Evolutionary conservation across 148 eudicot genomes (phyloP).

Genomic region (Limonium bicolor): DNA sequence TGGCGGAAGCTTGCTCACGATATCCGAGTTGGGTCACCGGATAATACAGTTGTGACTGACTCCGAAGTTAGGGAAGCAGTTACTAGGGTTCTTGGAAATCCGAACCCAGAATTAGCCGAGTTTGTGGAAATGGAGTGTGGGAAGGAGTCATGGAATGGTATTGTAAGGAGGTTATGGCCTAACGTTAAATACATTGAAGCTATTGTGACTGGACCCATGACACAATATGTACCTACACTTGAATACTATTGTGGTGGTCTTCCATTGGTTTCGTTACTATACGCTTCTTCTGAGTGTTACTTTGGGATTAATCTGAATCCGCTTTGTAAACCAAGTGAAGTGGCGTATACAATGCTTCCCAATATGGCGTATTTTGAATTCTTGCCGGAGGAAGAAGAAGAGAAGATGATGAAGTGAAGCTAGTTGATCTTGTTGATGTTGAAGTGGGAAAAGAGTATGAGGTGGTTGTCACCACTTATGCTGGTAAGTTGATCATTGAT

Average conservation of each 20-base stretch:
- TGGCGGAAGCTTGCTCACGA: conserved; percentile 22
- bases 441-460: too few relatives aligned
- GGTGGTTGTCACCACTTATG: too few relatives aligned
- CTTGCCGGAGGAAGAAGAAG: conserved; percentile 15
- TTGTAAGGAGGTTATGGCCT: conserved; percentile 33
- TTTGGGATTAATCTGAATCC: conserved; percentile 31
- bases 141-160: conserved; percentile 22
- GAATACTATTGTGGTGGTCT: conserved; percentile 25
- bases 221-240: conserved; percentile 27
- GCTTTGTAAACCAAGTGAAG: conserved; percentile 24
- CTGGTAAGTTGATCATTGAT: too few relatives aligned
- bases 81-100: conserved; percentile 2
- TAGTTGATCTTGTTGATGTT: too few relatives aligned
- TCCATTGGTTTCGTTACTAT: conserved; percentile 26
- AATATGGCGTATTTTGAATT: conserved; percentile 32
- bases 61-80: conserved; percentile 14
- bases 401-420: too few relatives aligned
- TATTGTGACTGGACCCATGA: conserved; percentile 36
- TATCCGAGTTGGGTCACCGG: conserved; percentile 17
- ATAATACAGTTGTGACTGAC: conserved; percentile 13
- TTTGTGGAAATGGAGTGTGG: conserved; percentile 22
- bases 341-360: conserved; percentile 24
- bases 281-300: conserved; percentile 26
- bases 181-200: conserved; percentile 29
- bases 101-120: conserved; percentile 20